Percentiles rank a stretch among this genome's conserved stretches.
Evolutionary conservation across 495 filamentous ascomycete species (phyloP).

Genomic region (Astrothelium subdiscretum): DNA sequence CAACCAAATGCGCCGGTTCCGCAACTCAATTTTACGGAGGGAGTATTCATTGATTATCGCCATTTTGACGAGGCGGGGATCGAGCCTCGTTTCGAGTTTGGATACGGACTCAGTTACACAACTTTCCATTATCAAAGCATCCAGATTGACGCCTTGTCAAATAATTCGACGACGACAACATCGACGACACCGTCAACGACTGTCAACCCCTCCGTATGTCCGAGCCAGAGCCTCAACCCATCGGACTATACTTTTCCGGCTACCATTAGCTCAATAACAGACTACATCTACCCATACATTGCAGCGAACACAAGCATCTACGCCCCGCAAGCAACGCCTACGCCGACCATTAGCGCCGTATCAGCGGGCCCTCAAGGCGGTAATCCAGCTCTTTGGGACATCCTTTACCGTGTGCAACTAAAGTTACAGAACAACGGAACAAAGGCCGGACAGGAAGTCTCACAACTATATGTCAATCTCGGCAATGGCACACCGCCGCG

Average conservation of each 20-base stretch:
- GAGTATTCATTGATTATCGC: slow-evolving; percentile 87
- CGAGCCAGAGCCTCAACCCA: neutral
- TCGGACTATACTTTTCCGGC: neutral
- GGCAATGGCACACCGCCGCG: slow-evolving; percentile 26
- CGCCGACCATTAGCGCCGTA: neutral
- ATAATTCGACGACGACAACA: neutral
- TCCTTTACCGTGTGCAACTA: neutral
- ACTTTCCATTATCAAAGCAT: slow-evolving; percentile 57
- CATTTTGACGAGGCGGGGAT: slow-evolving; percentile 64
- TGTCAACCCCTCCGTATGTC: neutral
- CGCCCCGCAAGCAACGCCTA: neutral
- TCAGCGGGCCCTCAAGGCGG: neutral
- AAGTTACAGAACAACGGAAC: neutral
- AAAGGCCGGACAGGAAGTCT: neutral
- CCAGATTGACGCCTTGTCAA: neutral
- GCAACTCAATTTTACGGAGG: slow-evolving; percentile 73
- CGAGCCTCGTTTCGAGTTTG: slow-evolving; percentile 77
- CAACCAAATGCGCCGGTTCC: slow-evolving; percentile 55
- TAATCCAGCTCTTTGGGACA: neutral
- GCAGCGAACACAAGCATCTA: neutral
- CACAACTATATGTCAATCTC: slow-evolving; percentile 5
- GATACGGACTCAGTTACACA: slow-evolving; percentile 78
- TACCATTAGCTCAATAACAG: slow-evolving; percentile 3
- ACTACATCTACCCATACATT: slow-evolving; percentile 10
- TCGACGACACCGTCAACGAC: neutral